Evolutionary conservation across 805 yeast species (phyloP).

Genomic region (Kockiozyma suomiensis): DNA sequence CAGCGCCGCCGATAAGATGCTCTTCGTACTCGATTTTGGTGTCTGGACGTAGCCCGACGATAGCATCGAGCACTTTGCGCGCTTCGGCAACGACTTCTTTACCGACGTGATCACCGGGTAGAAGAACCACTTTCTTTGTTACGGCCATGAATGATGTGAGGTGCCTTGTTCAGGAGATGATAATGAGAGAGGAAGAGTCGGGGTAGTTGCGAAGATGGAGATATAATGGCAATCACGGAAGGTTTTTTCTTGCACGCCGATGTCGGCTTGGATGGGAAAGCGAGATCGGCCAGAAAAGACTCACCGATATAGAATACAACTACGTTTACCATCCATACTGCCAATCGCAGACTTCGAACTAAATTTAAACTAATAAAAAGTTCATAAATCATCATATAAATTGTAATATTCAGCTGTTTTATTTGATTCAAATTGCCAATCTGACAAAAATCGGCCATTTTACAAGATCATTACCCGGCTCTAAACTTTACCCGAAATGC

Average conservation of each 20-base stretch:
- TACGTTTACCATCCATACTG: too few species aligned
- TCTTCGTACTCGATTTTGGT: conserved; percentile 70
- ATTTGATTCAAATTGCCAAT: too few species aligned
- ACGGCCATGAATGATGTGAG: background rate
- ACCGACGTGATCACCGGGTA: conserved; percentile 98
- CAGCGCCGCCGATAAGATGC: conserved; percentile 96
- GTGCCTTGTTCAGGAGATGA: too few species aligned
- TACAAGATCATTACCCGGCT: too few species aligned
- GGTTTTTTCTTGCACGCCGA: conserved; percentile 10
- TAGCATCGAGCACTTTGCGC: conserved; percentile 82
- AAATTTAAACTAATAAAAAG: too few species aligned
- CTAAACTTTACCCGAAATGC: too few species aligned
- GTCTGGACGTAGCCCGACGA: conserved; percentile 58
- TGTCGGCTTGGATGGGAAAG: background rate
- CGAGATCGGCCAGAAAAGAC: too few species aligned
- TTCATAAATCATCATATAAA: too few species aligned
- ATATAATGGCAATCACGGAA: background rate
- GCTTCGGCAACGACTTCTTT: conserved; percentile 89
- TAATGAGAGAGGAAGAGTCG: background rate
- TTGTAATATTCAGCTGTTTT: too few species aligned
- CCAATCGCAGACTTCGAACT: too few species aligned
- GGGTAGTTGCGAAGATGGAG: background rate
- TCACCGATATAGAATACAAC: too few species aligned
- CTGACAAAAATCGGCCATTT: too few species aligned
- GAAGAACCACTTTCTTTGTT: conserved; percentile 72